Conservation (phyloP, 495 filamentous ascomycete genomes). For the Aspergillus biplanus region DNA sequence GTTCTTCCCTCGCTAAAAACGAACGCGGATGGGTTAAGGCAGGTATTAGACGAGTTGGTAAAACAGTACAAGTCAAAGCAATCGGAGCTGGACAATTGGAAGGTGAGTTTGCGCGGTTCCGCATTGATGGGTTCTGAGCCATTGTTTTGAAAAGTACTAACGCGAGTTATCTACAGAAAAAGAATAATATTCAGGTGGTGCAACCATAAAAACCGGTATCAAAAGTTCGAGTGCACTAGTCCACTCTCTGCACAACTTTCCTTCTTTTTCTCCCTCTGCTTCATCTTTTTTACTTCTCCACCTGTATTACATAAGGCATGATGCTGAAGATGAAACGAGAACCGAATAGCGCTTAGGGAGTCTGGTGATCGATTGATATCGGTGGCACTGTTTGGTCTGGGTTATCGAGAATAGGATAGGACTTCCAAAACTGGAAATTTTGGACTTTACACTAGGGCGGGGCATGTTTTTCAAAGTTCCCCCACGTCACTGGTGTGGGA, state of each 20-base stretch:
- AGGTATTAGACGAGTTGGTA: conserved; percentile 92
- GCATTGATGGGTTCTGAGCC: conserved; percentile 9
- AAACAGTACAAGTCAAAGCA: conserved; percentile 98
- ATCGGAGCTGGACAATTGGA: conserved; percentile 96
- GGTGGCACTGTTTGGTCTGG: conserved; percentile 7
- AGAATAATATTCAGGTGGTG: conserved; percentile 98
- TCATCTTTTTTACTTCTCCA: conserved; percentile 10
- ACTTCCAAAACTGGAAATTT: neutral
- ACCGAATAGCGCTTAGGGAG: conserved; percentile 21
- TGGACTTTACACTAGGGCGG: neutral
- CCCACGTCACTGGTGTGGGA: conserved; percentile 4
- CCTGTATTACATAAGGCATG: conserved; percentile 14
- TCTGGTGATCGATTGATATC: conserved; percentile 18
- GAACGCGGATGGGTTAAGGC: conserved; percentile 93
- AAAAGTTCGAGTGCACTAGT: conserved; percentile 13
- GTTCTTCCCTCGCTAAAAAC: conserved; percentile 88
- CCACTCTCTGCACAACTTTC: neutral
- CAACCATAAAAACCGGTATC: conserved; percentile 52
- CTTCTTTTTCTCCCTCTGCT: conserved; percentile 8
- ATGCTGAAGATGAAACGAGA: conserved; percentile 9
- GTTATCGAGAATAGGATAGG: neutral
- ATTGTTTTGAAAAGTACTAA: conserved; percentile 27
- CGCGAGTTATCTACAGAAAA: conserved; percentile 66
- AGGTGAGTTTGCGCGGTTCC: conserved; percentile 60
- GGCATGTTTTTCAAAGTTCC: neutral